Conservation (phyloP, 768 basidiomycete genomes). For the Phylloporus sp. region DNA sequence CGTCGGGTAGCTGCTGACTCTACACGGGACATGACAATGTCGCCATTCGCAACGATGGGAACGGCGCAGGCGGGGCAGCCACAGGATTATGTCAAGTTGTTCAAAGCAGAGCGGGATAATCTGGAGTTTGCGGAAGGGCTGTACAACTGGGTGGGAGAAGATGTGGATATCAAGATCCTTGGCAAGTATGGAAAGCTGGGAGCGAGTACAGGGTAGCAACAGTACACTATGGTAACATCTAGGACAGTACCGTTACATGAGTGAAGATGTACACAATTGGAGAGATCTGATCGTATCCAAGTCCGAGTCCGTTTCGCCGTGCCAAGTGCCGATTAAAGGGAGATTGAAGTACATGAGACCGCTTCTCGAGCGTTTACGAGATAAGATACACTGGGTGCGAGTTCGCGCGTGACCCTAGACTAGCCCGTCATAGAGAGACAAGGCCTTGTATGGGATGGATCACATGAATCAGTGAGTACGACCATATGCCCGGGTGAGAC, state of each 20-base stretch:
- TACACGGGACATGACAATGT: slow-evolving; percentile 66
- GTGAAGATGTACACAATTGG: slow-evolving; percentile 23
- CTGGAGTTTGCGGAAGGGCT: slow-evolving; percentile 86
- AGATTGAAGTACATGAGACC: slow-evolving; percentile 21
- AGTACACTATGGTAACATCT: slow-evolving; percentile 18
- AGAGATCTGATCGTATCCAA: slow-evolving; percentile 12
- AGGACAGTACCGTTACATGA: slow-evolving; percentile 25
- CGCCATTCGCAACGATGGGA: slow-evolving; percentile 59
- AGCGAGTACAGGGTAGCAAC: slow-evolving; percentile 21
- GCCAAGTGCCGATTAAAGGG: slow-evolving; percentile 23
- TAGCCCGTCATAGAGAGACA: slow-evolving; percentile 93
- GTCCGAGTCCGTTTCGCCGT: slow-evolving; percentile 15
- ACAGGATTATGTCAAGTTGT: slow-evolving; percentile 86
- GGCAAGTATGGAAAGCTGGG: slow-evolving; percentile 68
- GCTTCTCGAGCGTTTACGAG: slow-evolving; percentile 20
- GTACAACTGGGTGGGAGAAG: slow-evolving; percentile 80
- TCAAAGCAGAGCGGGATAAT: slow-evolving; percentile 90
- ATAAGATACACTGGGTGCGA: slow-evolving; percentile 18
- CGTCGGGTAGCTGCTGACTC: slow-evolving; percentile 65
- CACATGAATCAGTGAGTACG: slow-evolving; percentile 16
- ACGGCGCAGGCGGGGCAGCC: slow-evolving; percentile 49
- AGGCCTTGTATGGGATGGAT: slow-evolving; percentile 50
- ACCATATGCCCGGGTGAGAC: slow-evolving; percentile 19
- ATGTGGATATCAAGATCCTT: slow-evolving; percentile 75
- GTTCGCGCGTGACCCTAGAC: slow-evolving; percentile 49